Conservation (phyloP, 2,329 filamentous ascomycete species). For the Emergomyces pasteurianus region DNA sequence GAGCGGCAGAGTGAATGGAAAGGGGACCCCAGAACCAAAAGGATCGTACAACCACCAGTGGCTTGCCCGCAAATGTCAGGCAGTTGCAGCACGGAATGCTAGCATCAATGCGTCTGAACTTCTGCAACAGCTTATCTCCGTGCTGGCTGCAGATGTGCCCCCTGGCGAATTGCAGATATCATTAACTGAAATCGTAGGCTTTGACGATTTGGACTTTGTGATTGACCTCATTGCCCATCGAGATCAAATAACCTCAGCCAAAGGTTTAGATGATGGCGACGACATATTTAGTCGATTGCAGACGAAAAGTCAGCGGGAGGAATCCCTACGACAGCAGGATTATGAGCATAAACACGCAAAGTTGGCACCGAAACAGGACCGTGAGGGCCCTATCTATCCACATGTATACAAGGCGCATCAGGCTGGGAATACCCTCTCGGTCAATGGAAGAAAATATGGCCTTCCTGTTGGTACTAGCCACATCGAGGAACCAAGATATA, state of each 20-base stretch:
- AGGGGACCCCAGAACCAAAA: background rate
- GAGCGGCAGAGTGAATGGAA: conserved; percentile 20
- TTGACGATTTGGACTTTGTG: conserved; percentile 85
- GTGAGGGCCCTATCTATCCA: conserved; percentile 66
- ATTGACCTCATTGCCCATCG: conserved; percentile 78
- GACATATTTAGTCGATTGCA: conserved; percentile 47
- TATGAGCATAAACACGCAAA: conserved; percentile 68
- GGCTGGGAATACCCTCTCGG: conserved; percentile 74
- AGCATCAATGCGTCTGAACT: conserved; percentile 60
- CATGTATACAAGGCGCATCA: conserved; percentile 81
- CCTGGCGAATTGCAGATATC: conserved; percentile 87
- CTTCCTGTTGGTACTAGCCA: conserved; percentile 65
- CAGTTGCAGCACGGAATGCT: conserved; percentile 52
- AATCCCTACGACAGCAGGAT: conserved; percentile 63
- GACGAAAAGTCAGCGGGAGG: conserved; percentile 65
- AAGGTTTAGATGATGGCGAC: conserved; percentile 18
- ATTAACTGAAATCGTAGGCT: conserved; percentile 81
- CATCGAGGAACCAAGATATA: conserved; percentile 64
- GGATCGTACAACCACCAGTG: conserved; percentile 50
- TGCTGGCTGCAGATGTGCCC: conserved; percentile 56
- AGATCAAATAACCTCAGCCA: conserved; percentile 47
- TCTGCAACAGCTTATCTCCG: conserved; percentile 61
- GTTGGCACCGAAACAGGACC: conserved; percentile 58
- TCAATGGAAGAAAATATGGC: conserved; percentile 68
- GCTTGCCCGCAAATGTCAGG: conserved; percentile 57